Evolutionary conservation across 345 rosid genomes (phyloP), one percentile per base, ranked within the genome.

Genomic region (Combretum micranthum): DNA sequence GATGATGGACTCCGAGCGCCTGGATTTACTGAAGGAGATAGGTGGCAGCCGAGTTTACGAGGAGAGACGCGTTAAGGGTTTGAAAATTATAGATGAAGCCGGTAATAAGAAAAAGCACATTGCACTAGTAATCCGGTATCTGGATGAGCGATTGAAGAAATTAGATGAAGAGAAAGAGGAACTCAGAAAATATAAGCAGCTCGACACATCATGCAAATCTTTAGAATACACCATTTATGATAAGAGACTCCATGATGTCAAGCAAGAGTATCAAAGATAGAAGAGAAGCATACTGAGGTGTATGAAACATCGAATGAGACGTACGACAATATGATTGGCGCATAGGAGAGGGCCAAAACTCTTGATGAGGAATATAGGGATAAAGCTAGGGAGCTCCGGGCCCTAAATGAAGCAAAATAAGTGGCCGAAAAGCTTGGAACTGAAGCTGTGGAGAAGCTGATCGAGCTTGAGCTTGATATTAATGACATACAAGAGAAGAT

Each of bases 11-110:
- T 72, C 86, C 22, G 99, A 85, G 80, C 86, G 99, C 57, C 71
- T 93, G 74, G 99, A 93, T 83, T 78, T 92, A 52, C 80, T 92
- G 51, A 86, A 89, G 70, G 98, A 92, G 78, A 89, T 92, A 52
- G 98, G 97, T 78, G 98, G 98, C 42, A 92, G 96, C 47, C 82
- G 98, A 61, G 98, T 92, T 49, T 92, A 92, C 69, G 98, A 92
- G 75, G 99, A 89, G 80, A 86, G 99, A 66, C 91, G 97, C 16
- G 85, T 88, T 64, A 97, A 93, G 66, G 89, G 99, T 73, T 81
- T 86, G 77, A 93, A 83, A 80, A 86, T 93, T 62, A 93, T 93
- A 94, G 94, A 80, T 66, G 99, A 93, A 21, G 89, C 96, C 69
- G 94, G 97, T 73, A 92, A 92, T 72, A 92, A 89, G 74, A 77